Evolutionary conservation across 2,329 filamentous ascomycete genomes (phyloP).

Genomic region (Xylaria sp.): DNA sequence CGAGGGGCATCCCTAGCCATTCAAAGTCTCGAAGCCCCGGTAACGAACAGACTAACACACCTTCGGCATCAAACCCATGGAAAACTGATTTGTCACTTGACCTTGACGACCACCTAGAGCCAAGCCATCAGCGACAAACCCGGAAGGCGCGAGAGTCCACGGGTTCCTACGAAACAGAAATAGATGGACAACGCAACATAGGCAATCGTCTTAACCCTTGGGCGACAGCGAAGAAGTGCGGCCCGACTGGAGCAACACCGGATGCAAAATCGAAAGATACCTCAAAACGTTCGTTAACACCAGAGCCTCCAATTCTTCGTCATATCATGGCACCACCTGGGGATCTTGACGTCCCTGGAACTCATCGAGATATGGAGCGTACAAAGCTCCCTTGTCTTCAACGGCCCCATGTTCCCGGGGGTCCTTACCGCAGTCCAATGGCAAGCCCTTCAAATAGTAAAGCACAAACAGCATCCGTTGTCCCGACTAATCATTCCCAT

Average conservation of each 20-base stretch:
- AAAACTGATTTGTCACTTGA: constrained; percentile 43
- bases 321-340: constrained; percentile 45
- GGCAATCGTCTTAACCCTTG: constrained; percentile 52
- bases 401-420: constrained; percentile 37
- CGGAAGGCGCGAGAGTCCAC: not conserved
- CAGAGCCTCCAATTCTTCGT: constrained; percentile 47
- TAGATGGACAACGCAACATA: not conserved
- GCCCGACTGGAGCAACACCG: constrained; percentile 28
- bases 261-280: not conserved
- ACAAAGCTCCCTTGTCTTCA: constrained; percentile 17
- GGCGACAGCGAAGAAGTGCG: constrained; percentile 54
- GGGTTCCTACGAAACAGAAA: not conserved
- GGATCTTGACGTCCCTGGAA: constrained; percentile 46
- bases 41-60: not conserved
- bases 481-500: constrained; percentile 14
- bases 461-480: constrained; percentile 10
- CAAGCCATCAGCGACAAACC: constrained; percentile 23
- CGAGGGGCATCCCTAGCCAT: not conserved
- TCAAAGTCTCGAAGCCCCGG: not conserved
- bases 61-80: constrained; percentile 13
- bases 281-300: constrained; percentile 34
- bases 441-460: constrained; percentile 37
- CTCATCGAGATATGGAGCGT: constrained; percentile 29
- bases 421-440: constrained; percentile 45
- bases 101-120: constrained; percentile 32